Percentiles rank a stretch among this genome's conserved stretches.
Conservation (phyloP, 805 yeast species). For the Tetrapisispora pingtungensis region DNA sequence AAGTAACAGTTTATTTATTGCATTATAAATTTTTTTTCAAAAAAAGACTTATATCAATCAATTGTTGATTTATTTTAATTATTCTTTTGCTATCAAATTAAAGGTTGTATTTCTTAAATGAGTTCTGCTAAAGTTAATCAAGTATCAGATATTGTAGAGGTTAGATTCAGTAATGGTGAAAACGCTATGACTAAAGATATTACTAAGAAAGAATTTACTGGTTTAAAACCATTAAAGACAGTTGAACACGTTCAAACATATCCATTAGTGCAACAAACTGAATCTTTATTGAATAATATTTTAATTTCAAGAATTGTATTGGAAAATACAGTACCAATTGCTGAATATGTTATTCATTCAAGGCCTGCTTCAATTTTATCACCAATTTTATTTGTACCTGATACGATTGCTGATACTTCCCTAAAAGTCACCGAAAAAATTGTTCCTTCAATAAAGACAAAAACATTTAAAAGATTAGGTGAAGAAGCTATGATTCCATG, state of each 20-base stretch:
- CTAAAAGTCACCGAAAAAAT: conserved; percentile 46
- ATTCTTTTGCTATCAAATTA: background rate
- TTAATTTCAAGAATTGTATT: conserved; percentile 31
- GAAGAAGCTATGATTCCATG: conserved; percentile 45
- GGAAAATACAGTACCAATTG: conserved; percentile 27
- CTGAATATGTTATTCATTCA: conserved; percentile 23
- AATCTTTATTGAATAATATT: conserved; percentile 26
- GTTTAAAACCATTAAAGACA: conserved; percentile 18
- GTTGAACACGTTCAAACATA: conserved; percentile 37
- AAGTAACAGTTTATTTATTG: background rate
- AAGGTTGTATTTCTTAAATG: background rate
- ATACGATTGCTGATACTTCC: conserved; percentile 45
- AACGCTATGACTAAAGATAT: background rate
- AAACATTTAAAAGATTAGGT: conserved; percentile 40
- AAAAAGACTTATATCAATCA: too few species aligned
- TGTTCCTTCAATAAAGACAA: conserved; percentile 50
- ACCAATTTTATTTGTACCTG: conserved; percentile 39
- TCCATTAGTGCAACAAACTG: conserved; percentile 39
- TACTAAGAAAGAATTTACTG: background rate
- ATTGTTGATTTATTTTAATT: background rate
- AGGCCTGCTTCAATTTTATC: conserved; percentile 30
- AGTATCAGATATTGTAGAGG: conserved; percentile 1
- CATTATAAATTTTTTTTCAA: background rate
- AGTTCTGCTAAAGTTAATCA: background rate
- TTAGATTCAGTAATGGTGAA: background rate